Conservation (phyloP, 768 basidiomycete species). For the Calvatia gigantea region DNA sequence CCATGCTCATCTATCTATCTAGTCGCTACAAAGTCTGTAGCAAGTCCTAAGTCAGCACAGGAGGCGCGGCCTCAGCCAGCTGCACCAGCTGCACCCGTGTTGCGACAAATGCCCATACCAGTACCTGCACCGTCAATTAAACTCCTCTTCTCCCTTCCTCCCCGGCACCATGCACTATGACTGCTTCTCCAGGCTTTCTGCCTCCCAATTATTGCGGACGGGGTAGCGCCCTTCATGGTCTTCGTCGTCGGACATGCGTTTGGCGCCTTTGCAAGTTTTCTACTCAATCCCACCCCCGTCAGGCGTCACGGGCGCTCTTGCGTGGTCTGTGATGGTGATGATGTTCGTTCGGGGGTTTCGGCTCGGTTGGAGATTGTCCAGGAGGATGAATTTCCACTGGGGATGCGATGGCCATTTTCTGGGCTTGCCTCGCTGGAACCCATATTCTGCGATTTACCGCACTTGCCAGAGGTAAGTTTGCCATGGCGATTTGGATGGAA, state of each 20-base stretch:
- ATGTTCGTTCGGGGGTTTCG: slow-evolving; percentile 98
- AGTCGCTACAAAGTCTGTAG: neutral
- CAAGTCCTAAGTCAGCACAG: neutral
- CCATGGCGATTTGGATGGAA: slow-evolving; percentile 65
- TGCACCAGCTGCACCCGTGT: too few relatives aligned
- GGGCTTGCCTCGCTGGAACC: slow-evolving; percentile 91
- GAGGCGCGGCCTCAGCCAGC: neutral
- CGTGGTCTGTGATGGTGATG: slow-evolving; percentile 80
- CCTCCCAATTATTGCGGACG: slow-evolving; percentile 63
- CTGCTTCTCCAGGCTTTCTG: slow-evolving; percentile 63
- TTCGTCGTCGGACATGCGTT: slow-evolving; percentile 75
- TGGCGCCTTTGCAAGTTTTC: slow-evolving; percentile 57
- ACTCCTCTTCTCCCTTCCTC: slow-evolving; percentile 65
- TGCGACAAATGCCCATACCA: too few relatives aligned
- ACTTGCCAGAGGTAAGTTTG: slow-evolving; percentile 79
- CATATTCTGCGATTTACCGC: slow-evolving; percentile 77
- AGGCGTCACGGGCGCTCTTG: slow-evolving; percentile 64
- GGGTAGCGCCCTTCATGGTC: slow-evolving; percentile 85
- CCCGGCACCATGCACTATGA: slow-evolving; percentile 49
- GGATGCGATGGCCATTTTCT: slow-evolving; percentile 94
- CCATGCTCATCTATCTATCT: slow-evolving; percentile 22
- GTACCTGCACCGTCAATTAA: slow-evolving; percentile 46
- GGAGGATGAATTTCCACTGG: slow-evolving; percentile 66
- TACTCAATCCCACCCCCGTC: slow-evolving; percentile 42
- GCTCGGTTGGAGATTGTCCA: slow-evolving; percentile 87